Percentiles rank a stretch among this genome's conserved stretches.
These are phyloP conservation scores for Penicillium sp. DNA, from an alignment of 2,329 filamentous ascomycete species.

Conservation along the genomic window DNA sequence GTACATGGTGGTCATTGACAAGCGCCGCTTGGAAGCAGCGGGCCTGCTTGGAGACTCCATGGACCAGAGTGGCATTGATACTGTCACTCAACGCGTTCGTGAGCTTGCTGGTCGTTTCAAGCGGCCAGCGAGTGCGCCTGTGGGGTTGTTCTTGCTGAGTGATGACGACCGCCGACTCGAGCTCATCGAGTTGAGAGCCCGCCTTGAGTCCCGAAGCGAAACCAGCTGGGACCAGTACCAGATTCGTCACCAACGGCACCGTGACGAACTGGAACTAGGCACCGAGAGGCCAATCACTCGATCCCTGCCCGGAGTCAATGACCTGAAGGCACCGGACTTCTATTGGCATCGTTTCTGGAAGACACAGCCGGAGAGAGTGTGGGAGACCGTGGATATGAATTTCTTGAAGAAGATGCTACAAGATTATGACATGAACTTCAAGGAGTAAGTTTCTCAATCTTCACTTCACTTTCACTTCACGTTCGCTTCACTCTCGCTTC, in stretches of 20 bases:
- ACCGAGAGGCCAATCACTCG: conserved; percentile 56
- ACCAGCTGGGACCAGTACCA: conserved; percentile 48
- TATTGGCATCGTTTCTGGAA: conserved; percentile 52
- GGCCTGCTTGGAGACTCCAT: conserved; percentile 18
- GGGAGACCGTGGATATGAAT: conserved; percentile 65
- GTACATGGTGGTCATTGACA: conserved; percentile 59
- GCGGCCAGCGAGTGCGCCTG: conserved; percentile 59
- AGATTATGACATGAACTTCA: conserved; percentile 58
- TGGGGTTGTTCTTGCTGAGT: conserved; percentile 60
- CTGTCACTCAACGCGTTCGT: conserved; percentile 14
- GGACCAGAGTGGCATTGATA: conserved; percentile 32
- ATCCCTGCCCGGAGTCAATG: conserved; percentile 55
- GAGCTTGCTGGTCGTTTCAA: conserved; percentile 46
- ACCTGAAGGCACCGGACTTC: conserved; percentile 54
- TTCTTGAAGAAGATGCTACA: conserved; percentile 50
- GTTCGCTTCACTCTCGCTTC: not conserved
- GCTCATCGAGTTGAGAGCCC: conserved; percentile 49
- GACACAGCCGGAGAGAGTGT: conserved; percentile 57
- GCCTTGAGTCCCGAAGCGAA: conserved; percentile 28
- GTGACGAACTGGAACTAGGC: conserved; percentile 52
- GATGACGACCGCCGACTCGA: conserved; percentile 55
- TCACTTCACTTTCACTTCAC: not conserved
- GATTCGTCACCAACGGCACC: conserved; percentile 57
- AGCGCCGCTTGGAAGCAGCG: conserved; percentile 19
- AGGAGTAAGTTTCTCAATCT: conserved; percentile 43